Base-by-base conservation (phyloP, 768 basidiomycete genomes). In the Termitomyces sp. region DNA sequence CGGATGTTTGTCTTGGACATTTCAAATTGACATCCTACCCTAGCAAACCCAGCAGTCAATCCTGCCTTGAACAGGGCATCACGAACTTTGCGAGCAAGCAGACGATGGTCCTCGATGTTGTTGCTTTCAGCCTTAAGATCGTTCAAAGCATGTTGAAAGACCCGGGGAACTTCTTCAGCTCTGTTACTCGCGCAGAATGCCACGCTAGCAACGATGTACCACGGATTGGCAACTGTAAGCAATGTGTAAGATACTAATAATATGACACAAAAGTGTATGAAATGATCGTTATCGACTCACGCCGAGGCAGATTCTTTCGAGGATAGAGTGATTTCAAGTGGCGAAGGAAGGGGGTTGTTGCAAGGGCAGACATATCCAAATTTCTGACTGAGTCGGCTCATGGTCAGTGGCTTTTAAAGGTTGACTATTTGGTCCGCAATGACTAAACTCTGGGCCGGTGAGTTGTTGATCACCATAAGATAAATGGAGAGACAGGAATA, bases 61-160 rank as follows among this genome's bases (percentile, higher is more conserved):
- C 83, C 86, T 3, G 81, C 76, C 64, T 86, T 86, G 70, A 89
- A 80, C 5, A 87, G 57, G 0, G 79, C 80, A 58, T 89, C 86
- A 27, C 84, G 73, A 17, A 87, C 66, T 61, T 77, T 84, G 53
- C 80, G 75, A 35, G 80, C 79, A 2, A 86, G 72, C 12, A 73
- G 42, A 21, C 74, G 64, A 31, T 68, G 72, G 55, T 83, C 75
- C n/a, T 72, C 66, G 11, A 69, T 53, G 4, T 63, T 64, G 14
- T 58, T 62, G 0, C 58, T 57, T 6, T 69, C 63, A 11, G 63
- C 59, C 55, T 73, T 70, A 1, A 83, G 68, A 48, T 83, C 80
- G 2, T 71, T 55, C 44, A 83, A 63, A 1, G 75, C 83, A 59
- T 79, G 71, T 43, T 77, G 62, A 65, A 84, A 84, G 8, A 88